Evolutionary conservation across 2,329 filamentous ascomycete species (phyloP).

Genomic region (Cercospora berteroae): DNA sequence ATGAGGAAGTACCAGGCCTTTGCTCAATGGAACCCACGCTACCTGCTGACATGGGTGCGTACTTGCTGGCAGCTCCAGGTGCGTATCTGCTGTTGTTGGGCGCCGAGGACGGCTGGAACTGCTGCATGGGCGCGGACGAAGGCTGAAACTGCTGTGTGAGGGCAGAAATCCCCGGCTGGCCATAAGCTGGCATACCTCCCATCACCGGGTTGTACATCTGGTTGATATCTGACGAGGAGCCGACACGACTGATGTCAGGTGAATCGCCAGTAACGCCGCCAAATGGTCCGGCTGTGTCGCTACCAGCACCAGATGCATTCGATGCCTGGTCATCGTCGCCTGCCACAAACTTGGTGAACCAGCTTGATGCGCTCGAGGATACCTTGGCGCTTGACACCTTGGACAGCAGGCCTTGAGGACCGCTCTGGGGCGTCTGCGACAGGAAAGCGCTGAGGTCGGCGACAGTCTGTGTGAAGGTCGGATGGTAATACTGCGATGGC

Average conservation of each 20-base stretch:
- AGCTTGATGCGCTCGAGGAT: slow-evolving; percentile 82
- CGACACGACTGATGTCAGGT: slow-evolving; percentile 54
- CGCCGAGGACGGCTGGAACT: slow-evolving; percentile 25
- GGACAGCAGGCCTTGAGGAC: slow-evolving; percentile 80
- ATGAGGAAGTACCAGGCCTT: slow-evolving; percentile 24
- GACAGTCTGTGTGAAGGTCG: slow-evolving; percentile 68
- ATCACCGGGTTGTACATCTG: slow-evolving; percentile 60
- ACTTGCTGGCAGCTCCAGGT: slow-evolving; percentile 23
- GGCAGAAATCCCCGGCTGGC: slow-evolving; percentile 23
- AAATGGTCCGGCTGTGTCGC: slow-evolving; percentile 56
- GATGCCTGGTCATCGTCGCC: slow-evolving; percentile 75
- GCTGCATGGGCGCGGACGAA: slow-evolving; percentile 25
- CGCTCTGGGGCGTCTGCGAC: slow-evolving; percentile 71
- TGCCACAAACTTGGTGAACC: slow-evolving; percentile 93
- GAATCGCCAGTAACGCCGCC: slow-evolving; percentile 70
- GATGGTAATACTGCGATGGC: slow-evolving; percentile 82
- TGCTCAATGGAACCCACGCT: slow-evolving; percentile 25
- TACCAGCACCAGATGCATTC: slow-evolving; percentile 50
- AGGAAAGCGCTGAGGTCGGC: slow-evolving; percentile 82
- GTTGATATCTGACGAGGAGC: slow-evolving; percentile 61
- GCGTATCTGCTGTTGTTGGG: slow-evolving; percentile 34
- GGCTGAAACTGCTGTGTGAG: slow-evolving; percentile 21
- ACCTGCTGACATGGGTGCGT: slow-evolving; percentile 25
- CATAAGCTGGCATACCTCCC: slow-evolving; percentile 27
- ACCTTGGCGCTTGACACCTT: slow-evolving; percentile 96